These are phyloP conservation scores for Backusella mclennaniae DNA, from an alignment of 192 early-diverging fungal species.

Conservation along the genomic window DNA sequence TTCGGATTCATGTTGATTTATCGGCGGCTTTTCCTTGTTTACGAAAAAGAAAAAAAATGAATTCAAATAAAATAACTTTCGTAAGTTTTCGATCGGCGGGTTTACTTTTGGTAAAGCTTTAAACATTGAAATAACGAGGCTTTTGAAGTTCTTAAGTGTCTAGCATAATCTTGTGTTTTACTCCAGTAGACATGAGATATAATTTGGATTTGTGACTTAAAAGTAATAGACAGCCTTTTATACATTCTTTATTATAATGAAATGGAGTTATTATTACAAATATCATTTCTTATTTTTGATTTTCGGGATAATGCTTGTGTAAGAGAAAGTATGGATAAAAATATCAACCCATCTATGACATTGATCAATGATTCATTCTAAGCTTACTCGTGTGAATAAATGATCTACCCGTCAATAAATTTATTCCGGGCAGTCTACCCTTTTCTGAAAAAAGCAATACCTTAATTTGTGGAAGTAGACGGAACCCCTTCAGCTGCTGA, in stretches of 20 bases:
- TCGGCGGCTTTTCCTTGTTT: not conserved
- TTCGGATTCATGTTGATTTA: not conserved
- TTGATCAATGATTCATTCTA: not conserved
- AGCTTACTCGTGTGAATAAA: not conserved
- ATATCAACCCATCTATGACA: not conserved
- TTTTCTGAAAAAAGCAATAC: not conserved
- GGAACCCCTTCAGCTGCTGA: no score
- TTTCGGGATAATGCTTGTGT: not conserved
- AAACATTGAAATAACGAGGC: not conserved
- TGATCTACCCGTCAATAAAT: not conserved
- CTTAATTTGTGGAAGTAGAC: not conserved
- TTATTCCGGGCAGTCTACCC: not conserved
- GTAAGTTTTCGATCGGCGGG: not conserved
- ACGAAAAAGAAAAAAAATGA: not conserved
- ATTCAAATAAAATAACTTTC: not conserved
- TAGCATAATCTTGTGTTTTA: not conserved
- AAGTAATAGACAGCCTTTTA: not conserved
- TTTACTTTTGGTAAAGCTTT: not conserved
- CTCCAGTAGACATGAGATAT: not conserved
- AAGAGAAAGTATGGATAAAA: not conserved
- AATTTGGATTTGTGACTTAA: not conserved
- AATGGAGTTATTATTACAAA: not conserved
- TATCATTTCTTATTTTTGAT: not conserved
- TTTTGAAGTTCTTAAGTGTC: not conserved
- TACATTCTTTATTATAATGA: not conserved